Evolutionary conservation across 192 early-diverging fungal genomes (phyloP), one percentile per base, ranked within the genome.

Genomic region (Umbelopsis vinacea): DNA sequence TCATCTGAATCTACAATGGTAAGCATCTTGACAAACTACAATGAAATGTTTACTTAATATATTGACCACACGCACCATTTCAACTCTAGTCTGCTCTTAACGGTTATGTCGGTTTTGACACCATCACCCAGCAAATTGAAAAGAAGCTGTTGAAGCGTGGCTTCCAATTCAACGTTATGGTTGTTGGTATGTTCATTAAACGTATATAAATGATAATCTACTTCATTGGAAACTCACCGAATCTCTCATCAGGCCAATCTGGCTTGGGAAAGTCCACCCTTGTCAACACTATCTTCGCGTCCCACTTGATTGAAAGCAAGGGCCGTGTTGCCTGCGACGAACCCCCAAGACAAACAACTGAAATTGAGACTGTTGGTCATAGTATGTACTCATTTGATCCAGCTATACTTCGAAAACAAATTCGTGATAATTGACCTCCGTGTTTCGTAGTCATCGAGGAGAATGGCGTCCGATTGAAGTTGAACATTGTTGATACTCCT

Each of bases 181-280:
- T 98, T 46, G 97, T 99, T 75, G 94, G 94, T 93, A 82, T 72
- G 90, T 88, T 71, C 4, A 19, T 52, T 4, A 6, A 33, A 67
- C 24, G 26, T 14, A 8, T 60, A 4, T 14, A 5, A 35, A 4
- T 4, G 35, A 37, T n/a, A 17, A 68, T 52, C 24, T 43, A 33
- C 24, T 26, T 60, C 37, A 6, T 29, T 45, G 48, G 29, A 46
- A 24, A 29, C 48, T 26, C n/a, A 67, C 14, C 26, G 19, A 14
- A n/a, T 67, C 66, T 52, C 48, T 53, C 50, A 54, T 54, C 67
- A 94, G 97, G 97, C 70, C 93, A 95, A 84, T 92, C 96, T 50
- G 97, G 97, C 21, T 86, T 98, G 75, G 97, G 97, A 82, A 99
- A 99, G 88, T 94, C 93, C 70, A 99, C 97, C 47, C 87, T 99